Evolutionary conservation across 768 basidiomycete genomes (phyloP).

Genomic region (Ramaria rubella): DNA sequence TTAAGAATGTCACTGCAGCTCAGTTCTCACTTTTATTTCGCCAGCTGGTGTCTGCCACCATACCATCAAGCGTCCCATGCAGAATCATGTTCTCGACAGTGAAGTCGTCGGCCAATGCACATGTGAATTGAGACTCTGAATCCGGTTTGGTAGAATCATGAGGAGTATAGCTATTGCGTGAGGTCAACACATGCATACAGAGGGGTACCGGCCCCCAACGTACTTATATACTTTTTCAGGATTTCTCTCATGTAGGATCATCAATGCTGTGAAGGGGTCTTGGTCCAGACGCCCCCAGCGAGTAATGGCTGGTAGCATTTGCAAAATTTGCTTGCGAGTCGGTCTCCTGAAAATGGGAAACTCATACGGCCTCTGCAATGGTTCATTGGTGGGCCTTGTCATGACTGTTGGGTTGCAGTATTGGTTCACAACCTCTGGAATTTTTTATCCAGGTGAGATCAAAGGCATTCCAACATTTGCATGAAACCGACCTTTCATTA

Average conservation of each 20-base stretch:
- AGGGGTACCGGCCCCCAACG: background rate
- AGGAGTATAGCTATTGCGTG: background rate
- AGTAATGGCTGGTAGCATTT: background rate
- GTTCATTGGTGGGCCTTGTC: background rate
- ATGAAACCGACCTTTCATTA: background rate
- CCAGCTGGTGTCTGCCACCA: conserved; percentile 10
- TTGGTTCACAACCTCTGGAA: background rate
- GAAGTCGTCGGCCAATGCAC: background rate
- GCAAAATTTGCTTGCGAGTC: background rate
- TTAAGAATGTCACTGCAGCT: conserved; percentile 14
- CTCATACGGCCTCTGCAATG: background rate
- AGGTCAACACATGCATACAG: background rate
- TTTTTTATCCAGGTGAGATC: background rate
- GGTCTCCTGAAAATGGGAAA: background rate
- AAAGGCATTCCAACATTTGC: background rate
- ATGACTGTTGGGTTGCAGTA: background rate
- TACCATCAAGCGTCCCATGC: background rate
- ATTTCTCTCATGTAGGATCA: background rate
- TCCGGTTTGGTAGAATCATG: background rate
- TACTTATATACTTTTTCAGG: conserved; percentile 1
- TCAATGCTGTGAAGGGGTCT: background rate
- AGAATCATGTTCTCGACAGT: background rate
- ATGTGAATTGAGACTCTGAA: background rate
- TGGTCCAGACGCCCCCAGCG: background rate
- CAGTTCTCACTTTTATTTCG: conserved; percentile 15